These are phyloP conservation scores for Hamigera avellanea DNA, from an alignment of 495 filamentous ascomycete species.

Conservation along the genomic window DNA sequence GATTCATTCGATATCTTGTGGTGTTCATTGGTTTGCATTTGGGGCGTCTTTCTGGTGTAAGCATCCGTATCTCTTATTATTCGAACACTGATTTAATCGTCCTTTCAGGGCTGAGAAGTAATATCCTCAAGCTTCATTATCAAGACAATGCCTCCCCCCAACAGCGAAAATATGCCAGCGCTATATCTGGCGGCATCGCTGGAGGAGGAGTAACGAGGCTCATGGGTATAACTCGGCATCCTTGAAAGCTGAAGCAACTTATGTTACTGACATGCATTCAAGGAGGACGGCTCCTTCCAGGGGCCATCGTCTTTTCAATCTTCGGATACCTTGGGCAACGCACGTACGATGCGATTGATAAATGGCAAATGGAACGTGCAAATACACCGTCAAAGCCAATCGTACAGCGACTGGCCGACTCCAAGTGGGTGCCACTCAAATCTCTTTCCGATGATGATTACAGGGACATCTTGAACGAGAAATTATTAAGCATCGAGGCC, in stretches of 20 bases:
- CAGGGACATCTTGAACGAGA: conserved; percentile 60
- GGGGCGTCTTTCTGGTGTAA: conserved; percentile 70
- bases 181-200: conserved; percentile 55
- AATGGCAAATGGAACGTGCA: conserved; percentile 28
- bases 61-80: conserved; percentile 7
- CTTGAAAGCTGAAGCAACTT: too few relatives aligned
- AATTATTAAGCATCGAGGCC: conserved; percentile 64
- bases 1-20: conserved; percentile 59
- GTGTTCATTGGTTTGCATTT: conserved; percentile 69
- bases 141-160: conserved; percentile 36
- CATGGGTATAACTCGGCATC: conserved; percentile 39
- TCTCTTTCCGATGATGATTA: conserved; percentile 72
- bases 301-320: conserved; percentile 49
- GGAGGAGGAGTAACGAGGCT: conserved; percentile 52
- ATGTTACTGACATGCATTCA: conserved; percentile 1
- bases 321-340: conserved; percentile 50
- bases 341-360: conserved; percentile 43
- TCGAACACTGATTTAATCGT: conserved; percentile 1
- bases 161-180: conserved; percentile 51
- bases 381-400: conserved; percentile 27
- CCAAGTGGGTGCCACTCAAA: conserved; percentile 75
- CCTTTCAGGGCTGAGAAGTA: conserved; percentile 29
- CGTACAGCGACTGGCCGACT: conserved; percentile 40
- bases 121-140: conserved; percentile 28
- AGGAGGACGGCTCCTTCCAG: conserved; percentile 45